Base-by-base conservation (phyloP, 371 early-diverging fungal species). In the Phascolomyces articulosus region DNA sequence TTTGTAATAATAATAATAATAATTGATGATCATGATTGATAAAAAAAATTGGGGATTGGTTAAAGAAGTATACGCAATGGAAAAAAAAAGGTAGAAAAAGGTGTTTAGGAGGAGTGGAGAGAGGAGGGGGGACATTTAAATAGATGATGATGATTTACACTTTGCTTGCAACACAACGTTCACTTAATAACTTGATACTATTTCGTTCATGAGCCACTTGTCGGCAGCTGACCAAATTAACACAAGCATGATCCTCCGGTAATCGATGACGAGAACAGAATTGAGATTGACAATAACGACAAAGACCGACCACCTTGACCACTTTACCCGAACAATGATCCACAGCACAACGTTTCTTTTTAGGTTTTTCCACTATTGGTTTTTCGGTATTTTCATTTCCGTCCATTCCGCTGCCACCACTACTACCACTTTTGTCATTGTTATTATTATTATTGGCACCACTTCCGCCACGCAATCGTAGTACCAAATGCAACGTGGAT, bases 401-500 rank as follows among this genome's bases (percentile, higher is more conserved):
- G 34, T 11, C 23, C 34, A 26, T 60, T 41, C 41, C 20, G 49
- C 2, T 38, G 48, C 38, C 27, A 38, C 16, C 38, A 11, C 31
- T 44, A 26, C 41, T 27, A n/a, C 49, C 4, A 28, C 21, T 51
- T 16, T 58, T 16, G 58, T 26, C n/a, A 26, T 34, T 34, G 29
- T 31, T n/a, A 18, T n/a, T 13, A 29, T 31, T 58, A 15, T 15
- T 65, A 1, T 15, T n/a, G 51, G 4, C n/a, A 6, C 18, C 47
- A 47, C 62, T 49, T 73, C 74, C 74, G 84, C 97, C 97, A 84
- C 97, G 93, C 60, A 98, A 88, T 75, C 98, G 93, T 63, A 97
- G 89, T 38, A 96, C 96, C 60, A 98, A 81, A 85, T 98, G 98
- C 55, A 98, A 91, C 62, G 98, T 98, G 55, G 96, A 95, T 83